Percentiles rank a stretch among this genome's conserved stretches.
Conservation (phyloP, 139 green algal species). For the Volvox reticuliferus region DNA sequence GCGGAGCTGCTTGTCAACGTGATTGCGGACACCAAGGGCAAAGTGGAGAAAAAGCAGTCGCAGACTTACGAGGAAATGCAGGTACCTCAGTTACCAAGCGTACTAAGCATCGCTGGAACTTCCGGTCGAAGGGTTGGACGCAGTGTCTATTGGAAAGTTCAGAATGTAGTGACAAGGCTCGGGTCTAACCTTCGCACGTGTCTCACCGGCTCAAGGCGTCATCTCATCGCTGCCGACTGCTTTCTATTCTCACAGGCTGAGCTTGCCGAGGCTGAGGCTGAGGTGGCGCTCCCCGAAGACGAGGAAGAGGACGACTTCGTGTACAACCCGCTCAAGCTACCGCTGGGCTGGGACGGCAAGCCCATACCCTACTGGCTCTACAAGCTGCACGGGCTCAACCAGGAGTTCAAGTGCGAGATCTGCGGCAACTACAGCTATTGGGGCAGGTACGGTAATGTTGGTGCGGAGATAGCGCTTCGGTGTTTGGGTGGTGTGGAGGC, state of each 20-base stretch:
- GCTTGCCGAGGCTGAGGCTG: conserved; percentile 70
- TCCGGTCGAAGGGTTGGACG: too few species aligned
- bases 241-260: conserved; percentile 53
- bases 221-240: too few species aligned
- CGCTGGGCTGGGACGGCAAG: conserved; percentile 99
- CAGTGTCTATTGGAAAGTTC: too few species aligned
- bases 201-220: too few species aligned
- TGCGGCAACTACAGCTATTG: conserved; percentile 96
- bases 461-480: too few species aligned
- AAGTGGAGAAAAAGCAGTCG: conserved; percentile 94
- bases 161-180: too few species aligned
- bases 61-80: conserved; percentile 95
- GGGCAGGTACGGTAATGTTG: conserved; percentile 69
- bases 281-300: conserved; percentile 56
- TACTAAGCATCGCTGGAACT: too few species aligned
- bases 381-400: conserved; percentile 98
- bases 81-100: neutral
- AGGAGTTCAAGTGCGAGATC: conserved; percentile 94
- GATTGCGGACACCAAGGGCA: conserved; percentile 80
- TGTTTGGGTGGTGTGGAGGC: too few species aligned
- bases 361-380: conserved; percentile 99
- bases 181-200: too few species aligned
- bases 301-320: conserved; percentile 93
- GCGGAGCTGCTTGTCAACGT: conserved; percentile 74
- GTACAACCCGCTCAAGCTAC: conserved; percentile 99